Conservation (phyloP, 164 flowering plant species). For the Tinospora cordifolia region DNA sequence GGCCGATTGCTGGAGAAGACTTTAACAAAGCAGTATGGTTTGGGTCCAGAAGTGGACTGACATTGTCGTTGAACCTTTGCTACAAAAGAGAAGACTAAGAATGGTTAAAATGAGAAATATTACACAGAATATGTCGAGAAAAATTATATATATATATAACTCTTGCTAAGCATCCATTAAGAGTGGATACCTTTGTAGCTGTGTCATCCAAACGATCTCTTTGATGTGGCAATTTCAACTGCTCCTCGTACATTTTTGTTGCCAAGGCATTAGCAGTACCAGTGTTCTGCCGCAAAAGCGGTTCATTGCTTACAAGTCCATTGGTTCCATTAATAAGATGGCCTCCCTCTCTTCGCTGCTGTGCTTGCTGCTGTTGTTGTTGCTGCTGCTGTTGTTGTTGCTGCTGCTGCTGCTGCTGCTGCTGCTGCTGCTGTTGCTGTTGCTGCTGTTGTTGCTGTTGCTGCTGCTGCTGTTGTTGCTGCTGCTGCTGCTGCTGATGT, state of each 20-base stretch:
- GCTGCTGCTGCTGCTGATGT: constrained; percentile 35
- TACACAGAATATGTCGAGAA: neutral
- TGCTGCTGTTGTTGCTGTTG: constrained; percentile 69
- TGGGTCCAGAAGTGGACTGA: constrained; percentile 72
- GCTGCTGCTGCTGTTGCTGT: constrained; percentile 60
- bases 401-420: constrained; percentile 62
- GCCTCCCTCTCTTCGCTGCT: constrained; percentile 59
- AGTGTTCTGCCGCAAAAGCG: constrained; percentile 62
- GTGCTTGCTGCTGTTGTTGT: constrained; percentile 58
- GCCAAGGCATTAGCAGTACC: constrained; percentile 87
- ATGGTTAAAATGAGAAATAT: neutral
- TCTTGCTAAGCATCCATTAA: neutral
- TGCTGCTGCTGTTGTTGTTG: constrained; percentile 48
- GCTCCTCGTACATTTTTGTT: constrained; percentile 89
- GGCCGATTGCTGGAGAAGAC: constrained; percentile 69
- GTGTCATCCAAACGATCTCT: constrained; percentile 90
- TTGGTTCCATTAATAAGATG: constrained; percentile 79
- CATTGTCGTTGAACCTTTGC: constrained; percentile 79
- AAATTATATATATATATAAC: no score
- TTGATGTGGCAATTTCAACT: constrained; percentile 61
- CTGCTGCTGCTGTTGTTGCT: constrained; percentile 40
- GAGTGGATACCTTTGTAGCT: constrained; percentile 57
- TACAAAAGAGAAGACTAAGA: constrained; percentile 25
- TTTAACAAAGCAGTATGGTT: constrained; percentile 73
- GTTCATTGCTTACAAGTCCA: constrained; percentile 64